Percentiles rank a stretch among this genome's conserved stretches.
These are phyloP conservation scores for Saccharum hybrid DNA, from an alignment of 202 grass and related monocot species.

Conservation along the genomic window DNA sequence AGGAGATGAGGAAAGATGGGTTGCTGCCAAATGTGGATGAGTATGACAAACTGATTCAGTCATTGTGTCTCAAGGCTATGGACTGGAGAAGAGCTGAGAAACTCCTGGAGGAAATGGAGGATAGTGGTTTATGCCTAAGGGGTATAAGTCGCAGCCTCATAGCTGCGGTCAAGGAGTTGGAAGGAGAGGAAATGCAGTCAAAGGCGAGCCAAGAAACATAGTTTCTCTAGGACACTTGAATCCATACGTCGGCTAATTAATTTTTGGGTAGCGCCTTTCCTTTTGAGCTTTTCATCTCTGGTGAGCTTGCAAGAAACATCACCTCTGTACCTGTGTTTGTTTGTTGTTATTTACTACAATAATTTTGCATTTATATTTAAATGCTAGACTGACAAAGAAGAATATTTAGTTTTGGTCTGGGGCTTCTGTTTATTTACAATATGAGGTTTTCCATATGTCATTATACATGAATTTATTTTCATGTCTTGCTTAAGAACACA, in stretches of 20 bases:
- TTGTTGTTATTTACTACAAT: constrained; percentile 54
- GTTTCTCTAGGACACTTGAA: constrained; percentile 47
- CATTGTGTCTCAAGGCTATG: constrained; percentile 85
- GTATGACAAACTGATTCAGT: constrained; percentile 87
- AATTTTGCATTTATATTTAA: constrained; percentile 58
- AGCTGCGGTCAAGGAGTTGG: constrained; percentile 85
- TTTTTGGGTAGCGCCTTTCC: constrained; percentile 42
- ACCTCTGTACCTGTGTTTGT: constrained; percentile 45
- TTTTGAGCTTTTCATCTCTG: constrained; percentile 41
- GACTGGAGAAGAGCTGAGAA: constrained; percentile 84
- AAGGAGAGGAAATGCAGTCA: constrained; percentile 65
- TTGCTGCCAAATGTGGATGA: constrained; percentile 81
- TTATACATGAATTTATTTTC: constrained; percentile 23
- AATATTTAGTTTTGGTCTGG: constrained; percentile 38
- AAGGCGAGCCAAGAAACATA: constrained; percentile 56
- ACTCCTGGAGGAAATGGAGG: constrained; percentile 79
- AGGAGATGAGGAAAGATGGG: constrained; percentile 90
- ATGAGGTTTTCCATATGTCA: background rate
- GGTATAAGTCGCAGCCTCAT: constrained; percentile 72
- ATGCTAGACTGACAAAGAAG: constrained; percentile 47
- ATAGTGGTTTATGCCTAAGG: constrained; percentile 63
- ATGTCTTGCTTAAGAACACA: background rate
- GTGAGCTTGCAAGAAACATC: constrained; percentile 53
- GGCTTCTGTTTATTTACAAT: constrained; percentile 6
- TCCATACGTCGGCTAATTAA: constrained; percentile 33